Base-by-base conservation (phyloP, 495 filamentous ascomycete genomes). In the Cercophora newfieldiana region DNA sequence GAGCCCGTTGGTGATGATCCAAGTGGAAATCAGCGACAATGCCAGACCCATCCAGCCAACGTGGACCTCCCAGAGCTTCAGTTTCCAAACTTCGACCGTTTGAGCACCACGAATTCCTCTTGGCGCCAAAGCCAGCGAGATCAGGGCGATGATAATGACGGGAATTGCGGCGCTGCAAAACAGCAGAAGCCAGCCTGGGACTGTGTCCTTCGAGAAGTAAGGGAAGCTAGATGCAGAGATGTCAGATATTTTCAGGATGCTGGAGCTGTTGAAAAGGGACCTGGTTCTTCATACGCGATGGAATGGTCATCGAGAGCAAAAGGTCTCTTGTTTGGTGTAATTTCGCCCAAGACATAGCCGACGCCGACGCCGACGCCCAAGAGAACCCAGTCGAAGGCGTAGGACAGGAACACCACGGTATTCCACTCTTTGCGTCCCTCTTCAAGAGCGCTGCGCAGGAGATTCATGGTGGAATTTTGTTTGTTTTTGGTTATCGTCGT, bases 371-470 rank as follows among this genome's bases (percentile, higher is more conserved):
- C 50, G 24, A 53, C n/a, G 5, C 8, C 50, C 8, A 53, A n/a
- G 50, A 53, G 50, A 7, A 53, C n/a, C 50, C 50, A 53, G 50
- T 53, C 50, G 24, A 53, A n/a, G 5, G 50, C 50, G 24, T 53
- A 53, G 19, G 50, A 53, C 8, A 53, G 4, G 14, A 53, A 7
- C 7, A 47, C 18, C 8, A 18, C 8, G 37, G 18, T 47, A 7
- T 7, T 7, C 37, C 37, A 7, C 37, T 47, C 18, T 47, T 7
- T 47, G 7, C 37, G 37, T 18, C 8, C 37, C 37, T 47, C 37
- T 7, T 18, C 8, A 18, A 7, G 8, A 47, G 18, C 37, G 18
- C 18, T 47, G 7, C 18, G 37, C 37, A 47, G 18, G 8, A 18
- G 8, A 18, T 47, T 47, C 37, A 47, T 47, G 37, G 18, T 7